Conservation (phyloP, 192 early-diverging fungal species). For the Mortierella alpina region DNA sequence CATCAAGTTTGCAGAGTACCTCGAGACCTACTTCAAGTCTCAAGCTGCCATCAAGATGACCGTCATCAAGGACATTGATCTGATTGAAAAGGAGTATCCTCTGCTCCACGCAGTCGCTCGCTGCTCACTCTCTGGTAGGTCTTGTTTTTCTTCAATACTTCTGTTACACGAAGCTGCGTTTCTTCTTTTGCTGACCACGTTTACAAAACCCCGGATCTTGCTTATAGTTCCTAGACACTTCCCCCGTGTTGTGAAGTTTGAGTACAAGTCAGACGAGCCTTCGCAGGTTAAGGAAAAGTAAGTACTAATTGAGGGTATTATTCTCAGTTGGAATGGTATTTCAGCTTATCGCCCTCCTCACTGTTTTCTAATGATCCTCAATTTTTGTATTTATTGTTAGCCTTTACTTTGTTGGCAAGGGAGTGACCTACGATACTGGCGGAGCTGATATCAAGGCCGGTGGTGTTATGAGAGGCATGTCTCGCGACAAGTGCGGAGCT, state of each 20-base stretch:
- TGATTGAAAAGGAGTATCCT: slow-evolving; percentile 84
- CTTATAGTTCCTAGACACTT: slow-evolving; percentile 67
- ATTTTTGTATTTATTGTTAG: slow-evolving; percentile 38
- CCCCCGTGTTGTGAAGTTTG: slow-evolving; percentile 72
- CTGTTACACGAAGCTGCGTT: background rate
- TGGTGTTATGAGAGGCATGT: slow-evolving; percentile 89
- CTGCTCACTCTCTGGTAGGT: slow-evolving; percentile 73
- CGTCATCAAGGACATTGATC: slow-evolving; percentile 74
- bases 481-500: slow-evolving; percentile 92
- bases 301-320: slow-evolving; percentile 3
- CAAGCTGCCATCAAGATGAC: slow-evolving; percentile 66
- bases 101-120: slow-evolving; percentile 83
- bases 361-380: background rate
- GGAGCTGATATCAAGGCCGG: slow-evolving; percentile 88
- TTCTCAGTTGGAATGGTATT: background rate
- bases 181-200: background rate
- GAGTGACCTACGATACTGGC: slow-evolving; percentile 92
- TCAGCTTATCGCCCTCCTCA: background rate
- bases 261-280: slow-evolving; percentile 77
- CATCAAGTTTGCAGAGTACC: slow-evolving; percentile 73
- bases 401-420: slow-evolving; percentile 89
- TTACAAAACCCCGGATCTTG: background rate
- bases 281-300: slow-evolving; percentile 82
- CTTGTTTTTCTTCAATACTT: background rate
- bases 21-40: slow-evolving; percentile 70